These are phyloP conservation scores for Lactarius indigo DNA, from an alignment of 768 basidiomycete species.

Conservation along the genomic window DNA sequence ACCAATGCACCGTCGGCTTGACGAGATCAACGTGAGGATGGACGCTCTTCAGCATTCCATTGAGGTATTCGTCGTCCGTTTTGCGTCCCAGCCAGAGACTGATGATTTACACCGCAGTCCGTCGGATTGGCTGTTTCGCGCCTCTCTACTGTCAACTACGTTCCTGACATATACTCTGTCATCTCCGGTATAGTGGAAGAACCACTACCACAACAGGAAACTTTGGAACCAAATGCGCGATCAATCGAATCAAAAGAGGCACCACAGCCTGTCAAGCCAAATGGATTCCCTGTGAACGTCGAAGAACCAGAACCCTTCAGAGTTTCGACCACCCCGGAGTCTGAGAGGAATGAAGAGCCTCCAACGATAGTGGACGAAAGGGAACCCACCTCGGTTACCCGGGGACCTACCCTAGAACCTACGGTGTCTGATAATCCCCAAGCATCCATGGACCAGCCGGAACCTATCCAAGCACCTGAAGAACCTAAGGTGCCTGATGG, in stretches of 20 bases:
- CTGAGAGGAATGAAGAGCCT: neutral
- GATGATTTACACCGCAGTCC: neutral
- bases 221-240: neutral
- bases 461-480: neutral
- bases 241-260: neutral
- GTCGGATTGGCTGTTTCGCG: neutral
- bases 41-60: constrained; percentile 8
- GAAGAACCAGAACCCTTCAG: neutral
- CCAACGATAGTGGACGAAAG: neutral
- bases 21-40: neutral
- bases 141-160: neutral
- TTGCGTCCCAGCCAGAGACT: neutral
- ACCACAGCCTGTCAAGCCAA: neutral
- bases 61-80: neutral
- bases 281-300: neutral
- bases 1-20: neutral
- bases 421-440: neutral
- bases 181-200: neutral
- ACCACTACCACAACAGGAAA: neutral
- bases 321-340: neutral
- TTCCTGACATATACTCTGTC: neutral
- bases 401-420: neutral
- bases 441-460: neutral
- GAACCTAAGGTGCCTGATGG: neutral
- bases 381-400: neutral